Percentiles rank a stretch among this genome's conserved stretches.
Evolutionary conservation across 345 rosid genomes (phyloP).

Genomic region (Camelina hispida): DNA sequence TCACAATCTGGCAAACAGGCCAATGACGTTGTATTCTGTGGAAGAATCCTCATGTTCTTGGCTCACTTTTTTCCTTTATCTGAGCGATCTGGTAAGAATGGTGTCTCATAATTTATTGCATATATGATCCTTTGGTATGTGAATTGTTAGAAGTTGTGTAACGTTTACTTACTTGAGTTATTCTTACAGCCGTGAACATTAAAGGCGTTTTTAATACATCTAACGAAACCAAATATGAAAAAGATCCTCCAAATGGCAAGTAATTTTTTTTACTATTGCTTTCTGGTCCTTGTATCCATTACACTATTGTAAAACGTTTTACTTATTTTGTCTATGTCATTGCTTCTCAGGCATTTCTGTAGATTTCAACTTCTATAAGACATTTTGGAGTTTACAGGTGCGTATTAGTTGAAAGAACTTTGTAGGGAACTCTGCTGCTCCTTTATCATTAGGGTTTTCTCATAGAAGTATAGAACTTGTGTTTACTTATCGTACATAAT

Average conservation of each 20-base stretch:
- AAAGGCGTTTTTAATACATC: slow-evolving; percentile 98
- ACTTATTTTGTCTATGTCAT: slow-evolving; percentile 29
- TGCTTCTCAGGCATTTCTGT: slow-evolving; percentile 70
- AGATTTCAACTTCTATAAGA: slow-evolving; percentile 96
- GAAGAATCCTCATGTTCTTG: slow-evolving; percentile 94
- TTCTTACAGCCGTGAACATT: slow-evolving; percentile 89
- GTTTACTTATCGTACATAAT: too few species aligned
- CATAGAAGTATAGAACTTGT: not conserved
- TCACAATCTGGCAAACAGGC: slow-evolving; percentile 62
- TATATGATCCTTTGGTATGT: slow-evolving; percentile 7
- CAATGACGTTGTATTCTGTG: slow-evolving; percentile 95
- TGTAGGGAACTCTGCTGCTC: slow-evolving; percentile 24
- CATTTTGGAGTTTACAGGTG: slow-evolving; percentile 99
- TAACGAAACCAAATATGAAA: slow-evolving; percentile 92
- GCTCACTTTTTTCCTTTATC: slow-evolving; percentile 97
- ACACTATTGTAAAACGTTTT: slow-evolving; percentile 15
- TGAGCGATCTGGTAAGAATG: slow-evolving; percentile 83
- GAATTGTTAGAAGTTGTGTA: slow-evolving; percentile 22
- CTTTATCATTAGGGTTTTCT: slow-evolving; percentile 12
- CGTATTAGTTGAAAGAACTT: slow-evolving; percentile 24
- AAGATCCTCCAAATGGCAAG: slow-evolving; percentile 84
- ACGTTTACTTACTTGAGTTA: slow-evolving; percentile 30
- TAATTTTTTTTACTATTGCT: slow-evolving; percentile 4
- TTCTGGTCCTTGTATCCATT: slow-evolving; percentile 15
- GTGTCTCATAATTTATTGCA: slow-evolving; percentile 13